Evolutionary conservation across 2,329 filamentous ascomycete species (phyloP).

Genomic region (Aspergillus brasiliensis): DNA sequence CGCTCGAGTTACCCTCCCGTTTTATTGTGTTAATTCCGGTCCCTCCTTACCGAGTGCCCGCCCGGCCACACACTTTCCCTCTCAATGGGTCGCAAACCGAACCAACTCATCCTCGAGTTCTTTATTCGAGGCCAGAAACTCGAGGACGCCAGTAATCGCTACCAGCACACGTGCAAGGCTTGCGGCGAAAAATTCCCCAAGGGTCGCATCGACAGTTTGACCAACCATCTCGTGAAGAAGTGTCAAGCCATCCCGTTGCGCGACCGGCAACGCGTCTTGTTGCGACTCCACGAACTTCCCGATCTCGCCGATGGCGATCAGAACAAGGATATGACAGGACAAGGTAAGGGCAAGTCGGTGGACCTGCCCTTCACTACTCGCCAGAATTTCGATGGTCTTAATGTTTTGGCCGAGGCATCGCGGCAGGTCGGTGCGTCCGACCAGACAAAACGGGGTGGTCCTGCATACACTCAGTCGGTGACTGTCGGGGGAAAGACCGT

Average conservation of each 20-base stretch:
- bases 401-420: constrained; percentile 86
- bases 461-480: constrained; percentile 43
- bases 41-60: constrained; percentile 13
- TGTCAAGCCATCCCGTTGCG: constrained; percentile 76
- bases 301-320: constrained; percentile 50
- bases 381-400: constrained; percentile 75
- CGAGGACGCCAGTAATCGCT: constrained; percentile 86
- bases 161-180: constrained; percentile 85
- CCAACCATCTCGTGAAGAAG: constrained; percentile 80
- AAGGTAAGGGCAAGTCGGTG: constrained; percentile 38
- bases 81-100: constrained; percentile 79
- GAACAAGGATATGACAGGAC: constrained; percentile 42
- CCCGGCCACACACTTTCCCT: constrained; percentile 17
- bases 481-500: constrained; percentile 45
- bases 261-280: constrained; percentile 73
- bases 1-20: background rate
- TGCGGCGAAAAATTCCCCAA: constrained; percentile 90
- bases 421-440: constrained; percentile 67
- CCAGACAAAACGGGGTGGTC: constrained; percentile 45
- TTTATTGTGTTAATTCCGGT: constrained; percentile 13
- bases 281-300: constrained; percentile 71
- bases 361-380: constrained; percentile 50
- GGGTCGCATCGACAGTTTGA: constrained; percentile 80
- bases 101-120: constrained; percentile 82
- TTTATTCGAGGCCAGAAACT: constrained; percentile 86